phyloP scores from a whole-genome alignment of 805 yeast species.

The Teunomyces stri region DNA sequence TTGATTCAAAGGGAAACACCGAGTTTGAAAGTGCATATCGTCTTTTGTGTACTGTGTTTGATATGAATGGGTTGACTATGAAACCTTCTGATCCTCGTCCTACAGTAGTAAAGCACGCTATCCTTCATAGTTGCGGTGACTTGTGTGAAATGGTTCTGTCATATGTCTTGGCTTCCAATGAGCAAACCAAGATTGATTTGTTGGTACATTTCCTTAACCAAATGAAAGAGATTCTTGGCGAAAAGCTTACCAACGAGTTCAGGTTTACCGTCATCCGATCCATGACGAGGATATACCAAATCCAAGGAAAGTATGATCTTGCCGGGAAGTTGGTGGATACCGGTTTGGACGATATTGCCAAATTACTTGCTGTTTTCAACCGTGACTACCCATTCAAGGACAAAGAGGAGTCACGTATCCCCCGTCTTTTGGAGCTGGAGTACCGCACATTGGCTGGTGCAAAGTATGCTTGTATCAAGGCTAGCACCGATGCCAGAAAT shows the following conservation, averaged over 20 bases:
- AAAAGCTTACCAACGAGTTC: conserved; percentile 19
- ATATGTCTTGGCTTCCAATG: conserved; percentile 19
- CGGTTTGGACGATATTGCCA: conserved; percentile 24
- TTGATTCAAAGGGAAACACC: conserved; percentile 21
- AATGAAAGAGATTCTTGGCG: conserved; percentile 20
- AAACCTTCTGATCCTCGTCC: background rate
- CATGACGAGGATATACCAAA: conserved; percentile 28
- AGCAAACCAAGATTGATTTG: conserved; percentile 14
- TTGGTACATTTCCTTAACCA: conserved; percentile 29
- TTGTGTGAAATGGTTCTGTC: conserved; percentile 26
- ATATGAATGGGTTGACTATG: conserved; percentile 27
- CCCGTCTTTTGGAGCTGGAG: conserved; percentile 3
- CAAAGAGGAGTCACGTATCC: conserved; percentile 9
- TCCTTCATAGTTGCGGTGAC: conserved; percentile 14
- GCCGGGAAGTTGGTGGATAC: conserved; percentile 22
- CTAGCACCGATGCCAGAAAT: background rate
- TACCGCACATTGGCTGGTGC: conserved; percentile 9
- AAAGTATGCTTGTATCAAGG: conserved; percentile 14
- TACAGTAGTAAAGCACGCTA: background rate
- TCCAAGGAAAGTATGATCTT: conserved; percentile 19
- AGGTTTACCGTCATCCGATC: conserved; percentile 24
- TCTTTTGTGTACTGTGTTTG: conserved; percentile 30
- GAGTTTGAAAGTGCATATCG: conserved; percentile 27
- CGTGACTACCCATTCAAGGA: conserved; percentile 18
- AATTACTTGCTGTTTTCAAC: conserved; percentile 12